phyloP scores from a whole-genome alignment of 352 stramenopile genomes.

The Globisporangium carolinianum region DNA sequence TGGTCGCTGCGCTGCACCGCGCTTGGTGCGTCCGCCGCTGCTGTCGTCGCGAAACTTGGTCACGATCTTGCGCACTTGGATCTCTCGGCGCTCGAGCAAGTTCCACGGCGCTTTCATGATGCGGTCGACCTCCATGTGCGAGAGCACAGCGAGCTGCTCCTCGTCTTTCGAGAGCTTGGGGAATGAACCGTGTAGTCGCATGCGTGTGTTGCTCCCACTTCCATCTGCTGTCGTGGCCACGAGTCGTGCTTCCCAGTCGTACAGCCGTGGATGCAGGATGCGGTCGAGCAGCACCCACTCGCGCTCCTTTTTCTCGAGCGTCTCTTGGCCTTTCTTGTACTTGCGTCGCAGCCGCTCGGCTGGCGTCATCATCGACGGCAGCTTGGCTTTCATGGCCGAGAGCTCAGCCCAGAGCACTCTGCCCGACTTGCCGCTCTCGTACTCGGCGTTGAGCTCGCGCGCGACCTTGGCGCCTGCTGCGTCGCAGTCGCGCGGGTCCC shows the following conservation, averaged over 20 bases:
- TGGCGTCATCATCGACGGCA: slow-evolving; percentile 74
- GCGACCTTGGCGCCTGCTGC: slow-evolving; percentile 44
- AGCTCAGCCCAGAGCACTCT: slow-evolving; percentile 69
- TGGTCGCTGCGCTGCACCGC: slow-evolving; percentile 7
- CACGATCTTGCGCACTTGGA: slow-evolving; percentile 65
- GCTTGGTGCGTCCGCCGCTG: slow-evolving; percentile 7
- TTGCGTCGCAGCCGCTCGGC: slow-evolving; percentile 65
- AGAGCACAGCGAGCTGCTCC: slow-evolving; percentile 49
- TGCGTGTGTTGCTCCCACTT: slow-evolving; percentile 9
- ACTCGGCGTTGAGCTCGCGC: slow-evolving; percentile 54
- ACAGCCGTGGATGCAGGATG: slow-evolving; percentile 51
- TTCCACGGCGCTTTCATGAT: slow-evolving; percentile 75
- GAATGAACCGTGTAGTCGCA: slow-evolving; percentile 40
- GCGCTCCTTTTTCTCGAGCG: slow-evolving; percentile 64
- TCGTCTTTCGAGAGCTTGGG: slow-evolving; percentile 58
- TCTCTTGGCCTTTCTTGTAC: slow-evolving; percentile 65
- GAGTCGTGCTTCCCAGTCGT: slow-evolving; percentile 58
- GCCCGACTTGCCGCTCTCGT: slow-evolving; percentile 39
- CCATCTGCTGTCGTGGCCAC: slow-evolving; percentile 3
- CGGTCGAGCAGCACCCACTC: slow-evolving; percentile 75
- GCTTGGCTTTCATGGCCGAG: slow-evolving; percentile 62
- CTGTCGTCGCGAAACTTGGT: slow-evolving; percentile 59
- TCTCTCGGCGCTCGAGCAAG: slow-evolving; percentile 63
- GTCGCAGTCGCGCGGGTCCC: slow-evolving; percentile 22
- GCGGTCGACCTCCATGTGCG: slow-evolving; percentile 53